Evolutionary conservation across 1,139 yeast genomes (phyloP).

Genomic region (Fermentozyma sake): DNA sequence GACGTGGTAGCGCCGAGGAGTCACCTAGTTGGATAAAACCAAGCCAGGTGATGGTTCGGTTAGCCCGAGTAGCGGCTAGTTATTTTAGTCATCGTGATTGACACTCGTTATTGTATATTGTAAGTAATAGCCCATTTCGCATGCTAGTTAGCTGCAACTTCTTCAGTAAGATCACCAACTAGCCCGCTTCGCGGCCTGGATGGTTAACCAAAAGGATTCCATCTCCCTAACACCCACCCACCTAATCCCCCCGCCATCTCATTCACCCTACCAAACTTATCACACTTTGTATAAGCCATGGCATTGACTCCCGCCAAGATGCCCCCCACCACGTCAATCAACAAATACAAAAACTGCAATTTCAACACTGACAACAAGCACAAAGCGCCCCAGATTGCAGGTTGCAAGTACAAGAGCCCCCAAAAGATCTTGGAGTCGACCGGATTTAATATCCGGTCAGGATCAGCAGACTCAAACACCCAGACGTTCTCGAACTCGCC

Average conservation of each 20-base stretch:
- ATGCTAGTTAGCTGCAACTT: too few species aligned
- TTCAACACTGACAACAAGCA: constrained; percentile 76
- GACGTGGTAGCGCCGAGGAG: too few species aligned
- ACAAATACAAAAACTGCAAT: constrained; percentile 69
- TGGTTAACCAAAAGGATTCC: constrained; percentile 53
- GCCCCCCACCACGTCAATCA: constrained; percentile 61
- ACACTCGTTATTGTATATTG: too few species aligned
- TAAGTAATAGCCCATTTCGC: too few species aligned
- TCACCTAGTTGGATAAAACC: too few species aligned
- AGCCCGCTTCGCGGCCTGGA: background rate
- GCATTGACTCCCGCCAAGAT: constrained; percentile 76
- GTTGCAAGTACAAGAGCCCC: constrained; percentile 71
- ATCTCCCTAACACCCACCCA: constrained; percentile 24
- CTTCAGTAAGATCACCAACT: background rate
- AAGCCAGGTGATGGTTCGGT: too few species aligned
- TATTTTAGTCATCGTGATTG: too few species aligned
- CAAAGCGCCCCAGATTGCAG: constrained; percentile 68
- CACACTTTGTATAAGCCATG: constrained; percentile 86
- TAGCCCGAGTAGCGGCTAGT: too few species aligned
- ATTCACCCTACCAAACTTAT: constrained; percentile 83
- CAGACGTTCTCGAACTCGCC: constrained; percentile 69
- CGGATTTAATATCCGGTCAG: constrained; percentile 78
- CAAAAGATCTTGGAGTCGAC: constrained; percentile 89
- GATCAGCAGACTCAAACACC: constrained; percentile 89
- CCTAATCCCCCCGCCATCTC: constrained; percentile 44